Evolutionary conservation across 768 basidiomycete genomes (phyloP).

Genomic region (Phlebiopsis flavidoalba): DNA sequence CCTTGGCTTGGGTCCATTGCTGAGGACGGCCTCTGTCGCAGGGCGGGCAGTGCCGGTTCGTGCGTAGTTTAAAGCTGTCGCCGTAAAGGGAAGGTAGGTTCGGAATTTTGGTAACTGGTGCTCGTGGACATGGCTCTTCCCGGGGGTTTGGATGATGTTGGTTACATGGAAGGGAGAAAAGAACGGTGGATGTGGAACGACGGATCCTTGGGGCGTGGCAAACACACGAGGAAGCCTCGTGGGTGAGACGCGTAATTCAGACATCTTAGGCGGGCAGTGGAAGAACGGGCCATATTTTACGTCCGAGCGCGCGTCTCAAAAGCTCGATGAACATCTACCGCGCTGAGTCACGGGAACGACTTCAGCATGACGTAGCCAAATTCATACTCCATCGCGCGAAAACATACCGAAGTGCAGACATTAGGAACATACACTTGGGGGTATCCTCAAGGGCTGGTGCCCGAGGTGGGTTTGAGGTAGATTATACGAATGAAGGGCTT

Average conservation of each 20-base stretch:
- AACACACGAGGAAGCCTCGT: background rate
- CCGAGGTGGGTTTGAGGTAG: no score
- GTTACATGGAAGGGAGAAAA: background rate
- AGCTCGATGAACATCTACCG: no score
- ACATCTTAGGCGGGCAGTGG: no score
- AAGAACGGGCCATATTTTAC: no score
- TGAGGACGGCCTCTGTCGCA: constrained; percentile 5
- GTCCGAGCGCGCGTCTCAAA: no score
- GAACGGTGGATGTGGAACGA: background rate
- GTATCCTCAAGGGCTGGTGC: no score
- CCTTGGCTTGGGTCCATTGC: constrained; percentile 17
- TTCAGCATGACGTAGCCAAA: no score
- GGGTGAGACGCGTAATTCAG: background rate
- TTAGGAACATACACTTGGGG: no score
- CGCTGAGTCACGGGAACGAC: no score
- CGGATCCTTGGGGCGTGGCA: background rate
- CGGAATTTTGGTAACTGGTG: constrained; percentile 23
- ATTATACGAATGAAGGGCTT: no score
- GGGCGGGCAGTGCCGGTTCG: constrained; percentile 21
- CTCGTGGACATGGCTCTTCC: background rate
- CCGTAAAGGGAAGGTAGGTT: constrained; percentile 19
- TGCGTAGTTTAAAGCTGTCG: constrained; percentile 21
- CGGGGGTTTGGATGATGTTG: background rate
- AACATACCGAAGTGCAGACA: no score
- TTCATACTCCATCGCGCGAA: no score